phyloP scores from a whole-genome alignment of 148 eudicot species.

The Amaranthus cruentus region DNA sequence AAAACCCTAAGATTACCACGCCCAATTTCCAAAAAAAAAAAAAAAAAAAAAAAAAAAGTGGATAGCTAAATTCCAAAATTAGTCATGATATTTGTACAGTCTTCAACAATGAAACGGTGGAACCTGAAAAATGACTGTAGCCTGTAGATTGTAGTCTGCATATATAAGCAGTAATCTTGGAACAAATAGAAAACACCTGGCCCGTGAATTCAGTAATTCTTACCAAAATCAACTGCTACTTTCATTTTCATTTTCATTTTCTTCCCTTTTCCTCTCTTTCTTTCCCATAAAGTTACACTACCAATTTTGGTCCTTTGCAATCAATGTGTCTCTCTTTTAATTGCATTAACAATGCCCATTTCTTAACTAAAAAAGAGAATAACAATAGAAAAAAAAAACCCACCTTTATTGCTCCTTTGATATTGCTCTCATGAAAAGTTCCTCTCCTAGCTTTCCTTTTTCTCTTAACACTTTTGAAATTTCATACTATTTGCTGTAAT shows the following conservation, averaged over 20 bases:
- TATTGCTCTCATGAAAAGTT: constrained; percentile 19
- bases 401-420: constrained; percentile 17
- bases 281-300: constrained; percentile 17
- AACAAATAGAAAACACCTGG: constrained; percentile 30
- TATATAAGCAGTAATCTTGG: neutral
- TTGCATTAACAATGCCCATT: neutral
- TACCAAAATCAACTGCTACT: neutral
- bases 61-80: too few relatives aligned
- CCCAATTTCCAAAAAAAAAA: too few relatives aligned
- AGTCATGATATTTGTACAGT: too few relatives aligned
- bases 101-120: too few relatives aligned
- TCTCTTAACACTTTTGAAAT: neutral
- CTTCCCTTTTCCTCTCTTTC: constrained; percentile 6
- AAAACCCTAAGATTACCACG: too few relatives aligned
- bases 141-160: neutral
- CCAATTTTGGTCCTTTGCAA: constrained; percentile 28
- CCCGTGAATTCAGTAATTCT: constrained; percentile 20
- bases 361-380: neutral
- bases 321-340: constrained; percentile 22
- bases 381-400: neutral
- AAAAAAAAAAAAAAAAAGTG: too few relatives aligned
- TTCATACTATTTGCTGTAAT: neutral
- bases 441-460: constrained; percentile 9
- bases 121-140: neutral
- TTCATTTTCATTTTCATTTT: neutral